Percentiles rank a stretch among this genome's conserved stretches.
These are phyloP conservation scores for Crocinoboletus sp. DNA, from an alignment of 1,284 basidiomycete genomes.

Conservation along the genomic window DNA sequence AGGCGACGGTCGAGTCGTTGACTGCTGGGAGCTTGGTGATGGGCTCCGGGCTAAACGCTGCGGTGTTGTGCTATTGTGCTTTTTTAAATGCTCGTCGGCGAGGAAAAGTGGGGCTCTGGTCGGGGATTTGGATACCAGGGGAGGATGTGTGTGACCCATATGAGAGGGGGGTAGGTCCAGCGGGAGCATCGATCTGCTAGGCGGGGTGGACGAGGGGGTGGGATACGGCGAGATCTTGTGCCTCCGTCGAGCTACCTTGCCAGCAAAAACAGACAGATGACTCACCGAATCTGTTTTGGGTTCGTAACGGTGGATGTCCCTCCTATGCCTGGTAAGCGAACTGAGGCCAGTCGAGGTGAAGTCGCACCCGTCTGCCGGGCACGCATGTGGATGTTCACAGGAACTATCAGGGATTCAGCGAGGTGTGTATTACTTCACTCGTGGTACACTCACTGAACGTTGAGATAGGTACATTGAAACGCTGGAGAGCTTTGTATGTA, in stretches of 20 bases:
- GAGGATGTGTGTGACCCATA: no score
- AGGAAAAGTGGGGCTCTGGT: background rate
- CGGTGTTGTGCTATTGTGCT: background rate
- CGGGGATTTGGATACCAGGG: background rate
- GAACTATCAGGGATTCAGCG: constrained; percentile 15
- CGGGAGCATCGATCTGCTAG: background rate
- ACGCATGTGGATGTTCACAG: constrained; percentile 12
- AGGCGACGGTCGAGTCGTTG: background rate
- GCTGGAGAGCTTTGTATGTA: constrained; percentile 23
- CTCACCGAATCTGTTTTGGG: background rate
- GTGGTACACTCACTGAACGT: constrained; percentile 22
- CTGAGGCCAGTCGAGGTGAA: constrained; percentile 26
- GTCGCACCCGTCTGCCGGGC: constrained; percentile 20
- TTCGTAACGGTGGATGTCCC: constrained; percentile 10
- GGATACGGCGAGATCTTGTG: background rate
- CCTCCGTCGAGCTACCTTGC: background rate
- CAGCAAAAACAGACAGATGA: background rate
- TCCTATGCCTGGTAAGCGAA: constrained; percentile 28
- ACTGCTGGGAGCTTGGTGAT: background rate
- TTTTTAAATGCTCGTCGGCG: no score
- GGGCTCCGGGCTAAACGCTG: background rate
- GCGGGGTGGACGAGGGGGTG: background rate
- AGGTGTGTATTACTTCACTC: background rate
- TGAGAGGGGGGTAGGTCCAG: background rate
- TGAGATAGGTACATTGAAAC: constrained; percentile 32